Evolutionary conservation across 1,284 basidiomycete genomes (phyloP).

Genomic region (Irpex sp.): DNA sequence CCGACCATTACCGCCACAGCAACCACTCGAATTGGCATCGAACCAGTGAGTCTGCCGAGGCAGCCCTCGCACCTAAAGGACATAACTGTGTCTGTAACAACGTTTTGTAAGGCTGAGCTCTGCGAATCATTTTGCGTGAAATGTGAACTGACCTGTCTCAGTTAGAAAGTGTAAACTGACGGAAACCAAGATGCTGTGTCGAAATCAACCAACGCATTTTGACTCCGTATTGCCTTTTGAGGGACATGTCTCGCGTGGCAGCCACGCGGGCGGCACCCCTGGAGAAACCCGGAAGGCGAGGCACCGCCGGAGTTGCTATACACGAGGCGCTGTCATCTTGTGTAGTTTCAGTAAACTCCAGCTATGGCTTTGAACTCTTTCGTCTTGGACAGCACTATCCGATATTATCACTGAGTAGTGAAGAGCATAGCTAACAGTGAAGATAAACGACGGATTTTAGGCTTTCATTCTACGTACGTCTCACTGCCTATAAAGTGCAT

Average conservation of each 20-base stretch:
- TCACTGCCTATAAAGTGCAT: not conserved
- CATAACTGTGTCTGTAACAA: not conserved
- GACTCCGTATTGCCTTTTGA: not conserved
- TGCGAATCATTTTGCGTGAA: not conserved
- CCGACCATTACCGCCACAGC: slow-evolving; percentile 11
- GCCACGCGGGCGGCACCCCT: slow-evolving; percentile 5
- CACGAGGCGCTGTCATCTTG: slow-evolving; percentile 3
- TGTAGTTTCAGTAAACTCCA: not conserved
- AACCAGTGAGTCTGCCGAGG: not conserved
- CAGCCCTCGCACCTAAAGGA: not conserved
- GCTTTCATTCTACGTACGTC: no score
- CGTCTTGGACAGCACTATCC: not conserved
- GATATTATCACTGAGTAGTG: not conserved
- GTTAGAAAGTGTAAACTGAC: not conserved
- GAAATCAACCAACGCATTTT: not conserved
- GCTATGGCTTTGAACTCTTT: not conserved
- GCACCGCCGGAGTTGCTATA: slow-evolving; percentile 10
- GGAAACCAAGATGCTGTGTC: not conserved
- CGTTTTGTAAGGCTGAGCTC: not conserved
- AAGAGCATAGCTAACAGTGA: not conserved
- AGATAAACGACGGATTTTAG: not conserved
- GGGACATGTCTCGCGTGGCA: slow-evolving; percentile 8
- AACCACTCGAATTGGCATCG: not conserved
- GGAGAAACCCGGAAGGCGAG: slow-evolving; percentile 3
- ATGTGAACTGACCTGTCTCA: not conserved